These are phyloP conservation scores for Funneliformis mosseae DNA, from an alignment of 192 early-diverging fungal genomes.

Conservation along the genomic window DNA sequence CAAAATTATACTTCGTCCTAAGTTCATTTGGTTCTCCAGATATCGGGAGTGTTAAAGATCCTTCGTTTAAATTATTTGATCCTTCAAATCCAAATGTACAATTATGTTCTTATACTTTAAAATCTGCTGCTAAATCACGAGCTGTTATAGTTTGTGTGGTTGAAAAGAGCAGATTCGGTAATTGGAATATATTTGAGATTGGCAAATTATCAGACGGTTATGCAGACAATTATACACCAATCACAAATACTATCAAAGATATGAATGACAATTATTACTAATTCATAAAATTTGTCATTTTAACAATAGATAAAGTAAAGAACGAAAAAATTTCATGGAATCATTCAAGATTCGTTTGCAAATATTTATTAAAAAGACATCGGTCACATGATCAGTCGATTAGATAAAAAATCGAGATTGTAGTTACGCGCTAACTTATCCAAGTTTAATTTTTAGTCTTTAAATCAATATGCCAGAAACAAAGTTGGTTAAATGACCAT, in stretches of 20 bases:
- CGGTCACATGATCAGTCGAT: too few species aligned
- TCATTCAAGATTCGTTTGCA: too few species aligned
- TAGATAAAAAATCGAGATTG: too few species aligned
- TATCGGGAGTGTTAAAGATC: slow-evolving; percentile 9
- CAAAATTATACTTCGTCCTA: slow-evolving; percentile 33
- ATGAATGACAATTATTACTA: neutral
- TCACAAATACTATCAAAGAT: neutral
- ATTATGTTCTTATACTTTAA: slow-evolving; percentile 27
- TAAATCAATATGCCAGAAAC: too few species aligned
- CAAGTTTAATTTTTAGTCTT: too few species aligned
- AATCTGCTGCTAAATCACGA: slow-evolving; percentile 5
- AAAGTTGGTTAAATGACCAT: too few species aligned
- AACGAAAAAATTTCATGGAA: too few species aligned
- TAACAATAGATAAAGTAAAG: too few species aligned
- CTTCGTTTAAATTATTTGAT: slow-evolving; percentile 31
- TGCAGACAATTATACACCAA: slow-evolving; percentile 28
- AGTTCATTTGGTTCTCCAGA: slow-evolving; percentile 18
- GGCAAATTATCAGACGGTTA: slow-evolving; percentile 26
- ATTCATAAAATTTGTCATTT: too few species aligned
- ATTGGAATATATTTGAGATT: slow-evolving; percentile 24
- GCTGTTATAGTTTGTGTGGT: slow-evolving; percentile 34
- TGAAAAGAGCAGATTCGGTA: neutral
- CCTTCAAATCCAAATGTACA: neutral
- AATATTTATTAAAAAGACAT: too few species aligned
- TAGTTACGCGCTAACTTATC: too few species aligned